Conservation (phyloP, 495 filamentous ascomycete genomes). For the Aspergillus carlsbadensis region DNA sequence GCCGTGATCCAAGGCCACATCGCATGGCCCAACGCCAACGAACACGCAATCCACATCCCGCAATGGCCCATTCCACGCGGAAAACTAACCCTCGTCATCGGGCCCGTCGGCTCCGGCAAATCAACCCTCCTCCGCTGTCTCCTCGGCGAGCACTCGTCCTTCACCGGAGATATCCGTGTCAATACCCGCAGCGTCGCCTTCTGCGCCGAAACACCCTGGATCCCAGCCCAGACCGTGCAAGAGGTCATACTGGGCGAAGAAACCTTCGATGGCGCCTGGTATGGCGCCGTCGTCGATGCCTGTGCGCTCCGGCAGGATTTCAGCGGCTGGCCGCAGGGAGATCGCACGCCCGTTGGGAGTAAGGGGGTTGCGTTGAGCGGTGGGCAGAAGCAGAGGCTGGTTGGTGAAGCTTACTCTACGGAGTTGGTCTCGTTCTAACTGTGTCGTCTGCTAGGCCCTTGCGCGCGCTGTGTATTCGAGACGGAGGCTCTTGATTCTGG, state of each 20-base stretch:
- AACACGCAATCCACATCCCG: too few species aligned
- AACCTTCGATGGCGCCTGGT: slow-evolving; percentile 23
- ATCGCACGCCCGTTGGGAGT: slow-evolving; percentile 76
- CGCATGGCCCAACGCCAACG: too few species aligned
- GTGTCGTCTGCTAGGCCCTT: not conserved
- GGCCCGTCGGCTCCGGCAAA: slow-evolving; percentile 26
- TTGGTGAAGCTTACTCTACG: not conserved
- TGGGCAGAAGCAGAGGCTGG: slow-evolving; percentile 70
- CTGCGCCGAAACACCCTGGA: slow-evolving; percentile 38
- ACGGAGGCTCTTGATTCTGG: not conserved
- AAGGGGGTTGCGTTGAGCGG: slow-evolving; percentile 79
- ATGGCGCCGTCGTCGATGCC: slow-evolving; percentile 27
- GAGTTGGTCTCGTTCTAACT: not conserved
- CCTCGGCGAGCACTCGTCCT: slow-evolving; percentile 13
- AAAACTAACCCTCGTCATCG: slow-evolving; percentile 3
- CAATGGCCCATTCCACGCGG: too few species aligned
- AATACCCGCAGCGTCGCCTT: slow-evolving; percentile 25
- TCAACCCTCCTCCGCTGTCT: slow-evolving; percentile 28
- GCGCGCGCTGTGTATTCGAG: slow-evolving; percentile 6
- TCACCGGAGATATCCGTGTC: not conserved
- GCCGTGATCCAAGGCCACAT: too few species aligned
- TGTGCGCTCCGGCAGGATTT: slow-evolving; percentile 32
- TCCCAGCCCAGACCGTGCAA: slow-evolving; percentile 36
- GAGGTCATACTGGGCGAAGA: slow-evolving; percentile 27
- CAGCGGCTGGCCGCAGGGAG: slow-evolving; percentile 48